Conservation (phyloP, 306 rosid genomes). For the Luffa aegyptiaca region DNA sequence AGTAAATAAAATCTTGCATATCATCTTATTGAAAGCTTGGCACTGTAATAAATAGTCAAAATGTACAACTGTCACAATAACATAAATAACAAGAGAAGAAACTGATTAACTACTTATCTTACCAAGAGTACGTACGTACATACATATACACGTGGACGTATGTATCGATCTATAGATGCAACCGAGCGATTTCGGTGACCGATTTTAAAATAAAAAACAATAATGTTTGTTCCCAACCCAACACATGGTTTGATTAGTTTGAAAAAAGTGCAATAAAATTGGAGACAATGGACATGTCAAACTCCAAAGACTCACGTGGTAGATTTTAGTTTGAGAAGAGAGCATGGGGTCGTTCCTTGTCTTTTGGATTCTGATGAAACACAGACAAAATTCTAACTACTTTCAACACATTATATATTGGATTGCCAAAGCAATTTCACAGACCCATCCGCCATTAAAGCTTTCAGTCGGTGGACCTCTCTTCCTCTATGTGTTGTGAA, state of each 20-base stretch:
- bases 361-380: background rate
- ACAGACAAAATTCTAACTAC: background rate
- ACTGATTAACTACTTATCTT: too few relatives aligned
- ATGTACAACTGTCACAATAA: too few relatives aligned
- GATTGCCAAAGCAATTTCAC: background rate
- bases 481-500: background rate
- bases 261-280: background rate
- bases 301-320: conserved; percentile 2
- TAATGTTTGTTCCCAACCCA: conserved; percentile 40
- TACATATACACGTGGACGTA: background rate
- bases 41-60: too few relatives aligned
- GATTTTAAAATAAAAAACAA: background rate
- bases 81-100: too few relatives aligned
- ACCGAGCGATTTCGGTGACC: background rate
- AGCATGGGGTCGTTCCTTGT: background rate
- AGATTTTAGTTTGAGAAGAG: background rate
- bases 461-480: background rate
- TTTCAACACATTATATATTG: background rate
- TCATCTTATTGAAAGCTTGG: too few relatives aligned
- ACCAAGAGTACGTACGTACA: too few relatives aligned
- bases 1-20: too few relatives aligned
- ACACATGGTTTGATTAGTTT: conserved; percentile 27
- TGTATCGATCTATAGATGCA: background rate
- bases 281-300: background rate
- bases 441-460: background rate